Base-by-base conservation (phyloP, 108 stramenopile genomes). In the Fistulifera solaris region DNA sequence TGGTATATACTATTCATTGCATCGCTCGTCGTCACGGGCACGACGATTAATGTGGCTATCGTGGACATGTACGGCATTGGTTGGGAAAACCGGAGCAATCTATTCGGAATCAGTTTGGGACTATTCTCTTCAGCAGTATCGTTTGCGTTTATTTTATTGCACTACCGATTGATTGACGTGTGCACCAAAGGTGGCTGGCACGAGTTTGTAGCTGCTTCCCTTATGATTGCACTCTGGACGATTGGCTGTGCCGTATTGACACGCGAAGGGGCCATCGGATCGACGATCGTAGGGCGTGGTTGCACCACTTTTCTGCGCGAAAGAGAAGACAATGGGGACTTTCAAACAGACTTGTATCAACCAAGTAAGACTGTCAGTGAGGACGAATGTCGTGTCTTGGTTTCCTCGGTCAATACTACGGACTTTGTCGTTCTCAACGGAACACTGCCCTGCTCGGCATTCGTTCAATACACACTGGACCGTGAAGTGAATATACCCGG, bases 1-100 rank as follows among this genome's bases (percentile, higher is more conserved):
- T 87, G 85, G 85, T 87, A 68, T 64, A 51, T 69, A 18, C 59
- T 81, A 15, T 76, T 73, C 22, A 28, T 71, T 11, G 54, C 68
- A 52, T 64, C 69, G 0, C 57, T 76, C 31, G 63, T 83, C 0
- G 56, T 52, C 0, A 58, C 76, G 48, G 74, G 68, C 2, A 63
- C 68, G 40, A 67, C 68, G 4, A 68, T 56, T 1, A 65, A 46
- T 71, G 15, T 45, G 17, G 68, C 78, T 38, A 21, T 44, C 7
- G 65, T 77, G 51, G 31, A 35, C 8, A 35, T 35, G 31, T 35
- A 35, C 31, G 31, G 31, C 31, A 35, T 35, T 35, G 8, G 31
- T 8, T 35, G 31, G 31, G 31, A 35, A 6, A 8, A 35, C 31
- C 3, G 3, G 31, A 8, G 31, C 31, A 35, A 35, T 35, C 31